Evolutionary conservation across 2,329 filamentous ascomycete genomes (phyloP), one percentile per base, ranked within the genome.

Genomic region (Epichloe amarillans): DNA sequence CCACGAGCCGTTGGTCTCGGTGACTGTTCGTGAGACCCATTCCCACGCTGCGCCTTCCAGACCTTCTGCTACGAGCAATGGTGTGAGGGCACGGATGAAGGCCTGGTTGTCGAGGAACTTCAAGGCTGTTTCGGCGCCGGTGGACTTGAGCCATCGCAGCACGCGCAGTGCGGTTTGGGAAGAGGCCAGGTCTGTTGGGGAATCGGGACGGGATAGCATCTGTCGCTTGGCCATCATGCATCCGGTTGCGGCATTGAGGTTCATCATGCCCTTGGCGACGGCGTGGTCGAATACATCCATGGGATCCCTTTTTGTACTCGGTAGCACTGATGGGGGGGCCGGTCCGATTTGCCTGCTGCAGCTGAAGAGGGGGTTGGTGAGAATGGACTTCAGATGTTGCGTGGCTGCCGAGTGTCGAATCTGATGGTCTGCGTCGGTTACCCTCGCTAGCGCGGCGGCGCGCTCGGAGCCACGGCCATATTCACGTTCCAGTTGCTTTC

Each of bases 331-430:
- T 46, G 43, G 51, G 1, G 57, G 55, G 17, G 52, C 52, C 33
- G 59, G 52, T 14, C 55, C 55, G 12, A 57, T 53, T 23, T 61
- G 55, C 23, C 61, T 60, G 30, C 61, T 58, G 50, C 66, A 65
- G 55, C 63, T 65, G 63, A 82, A 80, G 17, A 81, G 65, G 77
- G 77, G 77, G 52, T 80, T 80, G 47, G 72, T 69, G 14, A 82
- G 72, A 50, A 82, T 76, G 36, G 75, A 70, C 52, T 71, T 72
- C n/a, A 81, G 61, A 62, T 81, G 78, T 15, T 67, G 69, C 53
- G 58, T 65, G 4, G 66, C 61, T 30, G 66, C 65, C 11, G 67
- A 67, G 46, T 62, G 57, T 72, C 76, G 55, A 65, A 54, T 43
- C 35, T 55, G 56, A 19, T 54, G 48, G 23, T 47, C 53, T 12